Evolutionary conservation across 345 rosid genomes (phyloP), one percentile per base, ranked within the genome.

Genomic region (Nephelium lappaceum): DNA sequence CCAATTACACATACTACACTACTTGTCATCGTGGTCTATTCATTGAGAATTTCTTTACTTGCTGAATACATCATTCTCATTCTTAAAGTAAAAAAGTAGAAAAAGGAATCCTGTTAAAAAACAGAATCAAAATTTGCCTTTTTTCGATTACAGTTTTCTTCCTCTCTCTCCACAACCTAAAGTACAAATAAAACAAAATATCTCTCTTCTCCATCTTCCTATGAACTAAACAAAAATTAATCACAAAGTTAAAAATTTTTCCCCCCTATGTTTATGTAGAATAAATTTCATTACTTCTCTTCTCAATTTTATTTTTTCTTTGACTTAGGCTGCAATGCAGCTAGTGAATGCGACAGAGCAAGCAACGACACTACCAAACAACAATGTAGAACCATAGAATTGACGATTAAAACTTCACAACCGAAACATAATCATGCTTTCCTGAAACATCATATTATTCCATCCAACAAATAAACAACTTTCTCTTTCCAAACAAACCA

Each of bases 291-390:
- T 47, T 45, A 38, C 38, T 61, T 60, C 23, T 25, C 58, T 19
- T 24, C 38, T 64, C 53, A 3, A 47, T 25, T 51, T 49, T 57
- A n/a, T 3, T 47, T 39, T 74, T 41, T 21, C 36, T 15, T 76
- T 42, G 31, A 15, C 39, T 68, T 67, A 19, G 8, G 8, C 71
- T 0, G 67, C 85, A 87, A 87, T 85, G 85, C 80, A 79, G 83
- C 81, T 47, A 67, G 45, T 9, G 16, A 72, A 60, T 36, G 38
- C 39, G 41, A 67, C 36, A 42, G 31, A 68, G 58, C 27, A 53
- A 53, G 23, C 62, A 64, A 67, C 58, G 80, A 24, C 36, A 49
- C 43, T n/a, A 62, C 42, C 74, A 65, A 78, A 68, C 58, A 55
- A 72, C 63, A 41, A 15, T 73, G 70, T 43, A 41, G 47, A 45